phyloP scores from a whole-genome alignment of 2,329 filamentous ascomycete genomes.

The Passalora sequoiae region DNA sequence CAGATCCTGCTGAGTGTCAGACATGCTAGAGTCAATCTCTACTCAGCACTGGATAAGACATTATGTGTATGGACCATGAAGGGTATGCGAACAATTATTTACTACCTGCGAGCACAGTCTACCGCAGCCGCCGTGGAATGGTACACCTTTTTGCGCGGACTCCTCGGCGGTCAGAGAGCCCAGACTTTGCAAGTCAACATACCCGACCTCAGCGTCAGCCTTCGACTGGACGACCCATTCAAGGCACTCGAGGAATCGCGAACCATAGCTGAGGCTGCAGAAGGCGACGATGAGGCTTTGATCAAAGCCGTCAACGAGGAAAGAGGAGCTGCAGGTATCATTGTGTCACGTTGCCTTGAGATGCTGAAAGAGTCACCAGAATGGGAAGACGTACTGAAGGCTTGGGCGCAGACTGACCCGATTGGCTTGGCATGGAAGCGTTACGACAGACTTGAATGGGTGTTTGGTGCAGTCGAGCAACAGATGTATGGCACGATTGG shows the following conservation, averaged over 20 bases:
- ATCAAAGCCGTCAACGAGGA: constrained; percentile 47
- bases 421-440: constrained; percentile 65
- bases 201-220: constrained; percentile 56
- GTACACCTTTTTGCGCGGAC: constrained; percentile 60
- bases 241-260: constrained; percentile 45
- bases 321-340: constrained; percentile 50
- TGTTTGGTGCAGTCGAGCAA: constrained; percentile 60
- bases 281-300: constrained; percentile 45
- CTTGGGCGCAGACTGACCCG: constrained; percentile 55
- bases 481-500: constrained; percentile 66
- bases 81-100: constrained; percentile 53
- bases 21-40: constrained; percentile 56
- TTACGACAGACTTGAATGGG: constrained; percentile 64
- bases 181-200: constrained; percentile 56
- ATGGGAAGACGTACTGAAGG: constrained; percentile 55
- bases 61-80: constrained; percentile 57
- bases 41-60: constrained; percentile 62
- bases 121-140: constrained; percentile 60
- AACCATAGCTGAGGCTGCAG: constrained; percentile 38
- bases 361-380: constrained; percentile 54
- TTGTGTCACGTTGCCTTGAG: constrained; percentile 55
- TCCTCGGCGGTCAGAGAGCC: constrained; percentile 55
- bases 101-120: constrained; percentile 58
- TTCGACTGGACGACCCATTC: constrained; percentile 58
- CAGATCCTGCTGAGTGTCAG: constrained; percentile 54